A percentile compares a stretch with the other conserved stretches of the same genome.
Evolutionary conservation across 176 grass and related monocot species (phyloP).

Genomic region (Eleusine coracana): DNA sequence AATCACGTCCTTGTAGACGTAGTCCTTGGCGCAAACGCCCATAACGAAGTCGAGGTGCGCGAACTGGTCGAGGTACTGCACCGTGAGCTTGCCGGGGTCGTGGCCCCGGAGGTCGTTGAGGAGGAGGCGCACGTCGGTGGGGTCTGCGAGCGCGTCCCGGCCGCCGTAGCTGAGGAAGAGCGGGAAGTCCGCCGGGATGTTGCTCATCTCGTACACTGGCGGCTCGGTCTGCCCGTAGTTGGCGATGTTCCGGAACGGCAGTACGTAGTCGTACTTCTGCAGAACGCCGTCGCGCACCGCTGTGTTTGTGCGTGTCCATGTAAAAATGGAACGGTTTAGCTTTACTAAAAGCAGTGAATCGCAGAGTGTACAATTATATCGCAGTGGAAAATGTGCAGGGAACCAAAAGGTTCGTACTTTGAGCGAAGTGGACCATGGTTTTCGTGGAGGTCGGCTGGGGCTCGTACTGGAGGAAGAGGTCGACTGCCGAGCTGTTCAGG

Average conservation of each 20-base stretch:
- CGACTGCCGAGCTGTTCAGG: constrained; percentile 70
- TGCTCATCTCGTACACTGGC: constrained; percentile 59
- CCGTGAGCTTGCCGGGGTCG: constrained; percentile 46
- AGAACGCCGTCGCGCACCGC: constrained; percentile 69
- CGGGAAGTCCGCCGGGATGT: constrained; percentile 59
- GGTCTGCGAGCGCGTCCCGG: constrained; percentile 63
- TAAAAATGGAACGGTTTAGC: neutral
- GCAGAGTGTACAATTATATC: neutral
- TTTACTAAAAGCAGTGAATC: neutral
- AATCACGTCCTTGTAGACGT: constrained; percentile 64
- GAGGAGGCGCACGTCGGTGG: constrained; percentile 53
- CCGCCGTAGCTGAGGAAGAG: constrained; percentile 88
- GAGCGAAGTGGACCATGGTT: constrained; percentile 86
- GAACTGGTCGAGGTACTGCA: constrained; percentile 68
- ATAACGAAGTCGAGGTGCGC: constrained; percentile 82
- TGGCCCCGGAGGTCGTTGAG: constrained; percentile 61
- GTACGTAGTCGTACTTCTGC: constrained; percentile 69
- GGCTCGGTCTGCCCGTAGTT: constrained; percentile 60
- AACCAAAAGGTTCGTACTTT: constrained; percentile 44
- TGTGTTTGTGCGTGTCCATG: constrained; percentile 24
- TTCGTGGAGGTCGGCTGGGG: constrained; percentile 83
- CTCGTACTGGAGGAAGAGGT: constrained; percentile 80
- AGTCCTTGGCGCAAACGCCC: constrained; percentile 64
- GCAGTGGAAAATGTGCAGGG: neutral
- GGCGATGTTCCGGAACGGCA: constrained; percentile 50